Evolutionary conservation across 148 eudicot species (phyloP), one percentile per base, ranked within the genome.

Genomic region (Amaranthus cruentus): DNA sequence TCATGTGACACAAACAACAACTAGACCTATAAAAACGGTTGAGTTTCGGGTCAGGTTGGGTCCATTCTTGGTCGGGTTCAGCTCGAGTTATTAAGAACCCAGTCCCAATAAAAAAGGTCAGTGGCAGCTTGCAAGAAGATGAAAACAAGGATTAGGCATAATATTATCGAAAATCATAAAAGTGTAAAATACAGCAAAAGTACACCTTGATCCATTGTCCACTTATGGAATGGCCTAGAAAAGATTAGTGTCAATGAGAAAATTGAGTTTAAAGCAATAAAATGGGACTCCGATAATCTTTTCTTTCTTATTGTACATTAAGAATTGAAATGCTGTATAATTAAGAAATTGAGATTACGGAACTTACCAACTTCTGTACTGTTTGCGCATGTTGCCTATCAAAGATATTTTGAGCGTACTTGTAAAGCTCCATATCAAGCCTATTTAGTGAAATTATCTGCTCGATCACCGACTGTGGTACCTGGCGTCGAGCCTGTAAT

Each of bases 351-450:
- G 15, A 51, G 0, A 15, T 75, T 72, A 83, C 86, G 66, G 58
- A 59, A 81, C 73, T 76, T 75, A 79, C 85, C 79, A 83, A 77
- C 61, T 81, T 79, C 71, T 73, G 80, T 67, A 79, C 63, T 77
- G 86, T 75, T 56, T 66, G 83, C 63, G 75, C 73, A 52, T 85
- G 88, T 81, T 92, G 90, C 80, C 81, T 82, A 38, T 76, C 76
- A 79, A 87, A 90, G 73, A 88, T 85, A 43, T 79, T 69, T 75
- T 84, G 83, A 57, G 94, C 97, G 81, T 95, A 88, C 47, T 87
- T 82, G 65, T 95, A 91, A 55, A 95, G 89, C 81, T 95, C 88
- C 74, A 90, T 72, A 75, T 95, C 99, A 68, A 95, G 91, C 82
- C 82, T 81, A 80, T 90, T 92, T 6, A 92, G 90, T 65, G 85